A percentile compares a stretch with the other conserved stretches of the same genome.
Conservation (phyloP, 345 rosid genomes). For the Melaleuca alternifolia region DNA sequence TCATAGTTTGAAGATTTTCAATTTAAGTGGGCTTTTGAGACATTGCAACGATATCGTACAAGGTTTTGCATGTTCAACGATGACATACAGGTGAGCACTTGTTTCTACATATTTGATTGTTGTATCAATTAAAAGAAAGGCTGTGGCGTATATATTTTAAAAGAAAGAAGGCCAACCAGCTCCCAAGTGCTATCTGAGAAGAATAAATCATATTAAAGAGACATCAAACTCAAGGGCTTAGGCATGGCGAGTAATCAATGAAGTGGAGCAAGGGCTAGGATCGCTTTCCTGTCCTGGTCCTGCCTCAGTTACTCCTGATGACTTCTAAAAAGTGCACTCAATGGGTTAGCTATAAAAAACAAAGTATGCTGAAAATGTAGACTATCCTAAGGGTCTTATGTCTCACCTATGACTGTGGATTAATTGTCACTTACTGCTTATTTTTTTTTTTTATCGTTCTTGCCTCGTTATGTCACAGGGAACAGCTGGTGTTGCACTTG, state of each 20-base stretch:
- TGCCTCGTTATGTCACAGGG: constrained; percentile 39
- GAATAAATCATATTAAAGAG: not conserved
- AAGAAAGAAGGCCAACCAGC: not conserved
- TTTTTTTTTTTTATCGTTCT: not conserved
- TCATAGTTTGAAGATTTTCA: constrained; percentile 95
- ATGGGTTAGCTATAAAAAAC: not conserved
- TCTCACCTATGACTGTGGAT: not conserved
- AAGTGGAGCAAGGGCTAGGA: not conserved
- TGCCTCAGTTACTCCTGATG: not conserved
- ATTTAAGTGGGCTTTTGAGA: constrained; percentile 98
- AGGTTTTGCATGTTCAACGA: constrained; percentile 97
- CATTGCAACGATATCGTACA: constrained; percentile 73
- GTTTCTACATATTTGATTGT: not conserved
- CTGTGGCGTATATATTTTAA: not conserved
- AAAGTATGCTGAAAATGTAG: not conserved
- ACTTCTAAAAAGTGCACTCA: not conserved
- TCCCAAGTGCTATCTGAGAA: not conserved
- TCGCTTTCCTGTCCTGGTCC: not conserved
- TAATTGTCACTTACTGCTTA: not conserved
- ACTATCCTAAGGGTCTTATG: not conserved
- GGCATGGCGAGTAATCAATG: not conserved
- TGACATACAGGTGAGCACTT: constrained; percentile 72
- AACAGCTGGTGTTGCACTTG: constrained; percentile 99
- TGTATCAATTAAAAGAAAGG: not conserved
- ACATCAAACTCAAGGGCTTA: not conserved